A percentile compares a stretch with the other conserved stretches of the same genome.
These are phyloP conservation scores for Cylindrotheca fusiformis DNA, from an alignment of 108 stramenopile genomes.

Conservation along the genomic window DNA sequence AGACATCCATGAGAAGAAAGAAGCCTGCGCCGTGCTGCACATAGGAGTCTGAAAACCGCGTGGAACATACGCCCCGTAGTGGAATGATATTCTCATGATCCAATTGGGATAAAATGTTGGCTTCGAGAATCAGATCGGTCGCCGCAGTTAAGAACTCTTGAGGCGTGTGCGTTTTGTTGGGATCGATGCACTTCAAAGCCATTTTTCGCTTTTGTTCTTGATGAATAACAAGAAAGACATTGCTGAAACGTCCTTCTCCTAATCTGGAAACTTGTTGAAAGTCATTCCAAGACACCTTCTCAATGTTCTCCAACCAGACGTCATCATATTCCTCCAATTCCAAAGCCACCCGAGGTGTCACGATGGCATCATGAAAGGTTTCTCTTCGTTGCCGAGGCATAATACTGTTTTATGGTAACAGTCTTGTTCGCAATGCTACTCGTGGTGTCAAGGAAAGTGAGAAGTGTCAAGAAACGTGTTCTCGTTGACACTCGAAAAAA, in stretches of 20 bases:
- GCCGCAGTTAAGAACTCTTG: conserved; percentile 23
- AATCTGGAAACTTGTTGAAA: conserved; percentile 1
- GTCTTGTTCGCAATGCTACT: no score
- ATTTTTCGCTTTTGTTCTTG: not conserved
- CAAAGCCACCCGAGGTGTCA: not conserved
- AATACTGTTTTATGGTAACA: no score
- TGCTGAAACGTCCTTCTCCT: conserved; percentile 16
- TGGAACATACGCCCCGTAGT: conserved; percentile 14
- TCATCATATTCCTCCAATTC: conserved; percentile 13
- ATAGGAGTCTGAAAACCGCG: conserved; percentile 12
- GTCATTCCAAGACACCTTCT: not conserved
- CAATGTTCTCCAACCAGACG: not conserved
- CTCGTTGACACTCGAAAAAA: no score
- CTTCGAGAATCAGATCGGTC: conserved; percentile 31
- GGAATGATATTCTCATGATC: conserved; percentile 35
- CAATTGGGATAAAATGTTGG: conserved; percentile 21
- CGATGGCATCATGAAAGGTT: not conserved
- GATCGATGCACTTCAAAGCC: conserved; percentile 20
- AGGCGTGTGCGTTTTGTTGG: not conserved
- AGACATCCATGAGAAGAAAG: conserved; percentile 57
- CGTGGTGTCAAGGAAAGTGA: no score
- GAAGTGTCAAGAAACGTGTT: no score
- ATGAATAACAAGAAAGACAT: conserved; percentile 15
- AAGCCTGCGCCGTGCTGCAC: conserved; percentile 31
- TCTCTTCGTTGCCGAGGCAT: no score